phyloP scores from a whole-genome alignment of 176 grass and related monocot species.

The Oryza punctata region DNA sequence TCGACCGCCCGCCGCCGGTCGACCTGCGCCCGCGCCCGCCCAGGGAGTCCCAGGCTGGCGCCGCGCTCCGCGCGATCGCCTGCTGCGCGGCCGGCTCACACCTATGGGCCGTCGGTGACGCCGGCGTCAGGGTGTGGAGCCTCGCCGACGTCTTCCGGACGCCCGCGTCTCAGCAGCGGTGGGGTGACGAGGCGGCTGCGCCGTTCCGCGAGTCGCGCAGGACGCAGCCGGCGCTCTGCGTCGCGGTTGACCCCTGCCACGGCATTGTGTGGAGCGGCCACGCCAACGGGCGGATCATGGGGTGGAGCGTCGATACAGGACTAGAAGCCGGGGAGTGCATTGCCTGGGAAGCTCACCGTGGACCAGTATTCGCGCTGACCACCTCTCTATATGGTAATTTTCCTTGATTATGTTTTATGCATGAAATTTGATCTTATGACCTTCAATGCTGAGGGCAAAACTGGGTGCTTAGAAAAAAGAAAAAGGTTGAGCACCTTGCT shows the following conservation, averaged over 20 bases:
- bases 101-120: constrained; percentile 68
- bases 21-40: constrained; percentile 69
- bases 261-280: constrained; percentile 87
- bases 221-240: constrained; percentile 50
- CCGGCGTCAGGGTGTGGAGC: constrained; percentile 65
- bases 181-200: constrained; percentile 65
- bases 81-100: constrained; percentile 20
- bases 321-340: constrained; percentile 44
- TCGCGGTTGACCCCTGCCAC: constrained; percentile 45
- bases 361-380: constrained; percentile 59
- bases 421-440: too few relatives aligned
- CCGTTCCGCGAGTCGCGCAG: constrained; percentile 63
- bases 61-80: constrained; percentile 54
- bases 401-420: background rate
- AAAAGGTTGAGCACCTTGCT: too few relatives aligned
- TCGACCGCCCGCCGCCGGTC: constrained; percentile 56
- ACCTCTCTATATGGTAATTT: constrained; percentile 68
- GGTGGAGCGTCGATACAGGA: constrained; percentile 47
- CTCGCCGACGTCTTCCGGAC: constrained; percentile 51
- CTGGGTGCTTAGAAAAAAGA: too few relatives aligned
- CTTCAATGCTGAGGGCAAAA: too few relatives aligned
- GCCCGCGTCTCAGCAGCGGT: constrained; percentile 25
- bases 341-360: constrained; percentile 63
- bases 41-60: constrained; percentile 58
- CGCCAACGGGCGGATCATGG: constrained; percentile 57